Evolutionary conservation across 2,329 filamentous ascomycete genomes (phyloP), one percentile per base, ranked within the genome.

Genomic region (Gaeumannomyces tritici): DNA sequence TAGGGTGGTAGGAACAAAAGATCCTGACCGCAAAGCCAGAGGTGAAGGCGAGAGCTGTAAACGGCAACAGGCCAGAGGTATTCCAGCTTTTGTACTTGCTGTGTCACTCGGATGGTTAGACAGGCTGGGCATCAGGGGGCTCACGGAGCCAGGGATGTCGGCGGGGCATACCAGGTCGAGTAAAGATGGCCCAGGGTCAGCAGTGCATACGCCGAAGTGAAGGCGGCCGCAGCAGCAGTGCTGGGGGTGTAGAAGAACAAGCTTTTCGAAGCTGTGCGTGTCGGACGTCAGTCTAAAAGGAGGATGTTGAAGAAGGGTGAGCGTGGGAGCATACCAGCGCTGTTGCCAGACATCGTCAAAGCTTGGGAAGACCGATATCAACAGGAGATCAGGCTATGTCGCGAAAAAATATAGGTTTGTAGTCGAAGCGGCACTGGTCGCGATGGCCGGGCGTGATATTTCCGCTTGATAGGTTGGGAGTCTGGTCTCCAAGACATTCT

Each of bases 181-280:
- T 75, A 80, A 58, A 70, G 62, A 67, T 81, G 79, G 26, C 73
- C 67, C 2, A 68, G 59, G 5, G 74, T 73, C 1, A 77, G 76
- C 2, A 68, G 63, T 4, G 73, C 65, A 66, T 78, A 81, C 3
- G 73, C 74, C 5, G 77, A 58, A 11, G 75, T 70, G 64, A 81
- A 81, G 71, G 81, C 79, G 35, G 80, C 70, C 3, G 79, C 74
- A 0, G 78, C 80, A 1, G 75, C 77, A 66, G 78, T 78, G 63
- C 80, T 80, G 0, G 79, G 77, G 11, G 75, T 76, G 63, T 78
- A 80, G 67, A 79, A 76, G 72, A 74, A 82, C 47, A 75, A 72
- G 63, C 76, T 81, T 0, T 72, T 74, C 1, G 73, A 67, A 47
- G 79, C 76, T 78, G 62, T 18, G 12, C 6, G 28, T 33, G 15